Evolutionary conservation across 2,329 filamentous ascomycete genomes (phyloP), one percentile per base, ranked within the genome.

Genomic region (Penicillium sp.): DNA sequence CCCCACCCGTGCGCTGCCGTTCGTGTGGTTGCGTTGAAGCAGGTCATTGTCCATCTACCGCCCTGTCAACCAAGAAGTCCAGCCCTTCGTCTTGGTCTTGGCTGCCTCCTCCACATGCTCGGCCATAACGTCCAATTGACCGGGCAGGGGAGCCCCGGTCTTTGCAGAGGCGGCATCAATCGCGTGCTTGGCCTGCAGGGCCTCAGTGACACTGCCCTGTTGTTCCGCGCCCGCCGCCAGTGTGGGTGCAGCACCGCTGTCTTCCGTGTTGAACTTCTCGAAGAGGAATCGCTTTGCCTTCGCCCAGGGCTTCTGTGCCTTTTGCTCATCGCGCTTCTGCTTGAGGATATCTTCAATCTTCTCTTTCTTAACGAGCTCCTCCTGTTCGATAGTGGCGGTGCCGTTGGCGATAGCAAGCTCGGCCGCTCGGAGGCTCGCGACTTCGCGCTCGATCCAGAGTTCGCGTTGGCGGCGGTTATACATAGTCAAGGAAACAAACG

Each of bases 401-500:
- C 77, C 75, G 27, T 66, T 65, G 36, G 75, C 67, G 51, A 71
- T 74, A n/a, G 77, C 76, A 43, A 68, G 60, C 43, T 72, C 70
- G n/a, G 77, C 77, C 14, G 75, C 68, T 38, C 75, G 69, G n/a
- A 79, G 67, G 22, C 64, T 67, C 59, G 73, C 67, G 47, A 78
- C 55, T 62, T 79, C 75, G 45, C 67, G 71, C 65, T 86, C 80
- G 58, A 86, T 79, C 78, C 81, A 89, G 58, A 87, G 83, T 36
- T 79, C 79, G 53, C 82, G 79, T 75, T 87, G 86, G 55, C 82
- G 79, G 52, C 86, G 82, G 71, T 89, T 89, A 75, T 88, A 86
- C 56, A 87, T 72, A 54, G 88, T 79, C 78, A 89, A 83, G 65
- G 87, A 86, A 56, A 83, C 80, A 60, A 87, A 79, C 9, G 86